Evolutionary conservation across 768 basidiomycete species (phyloP).

Genomic region (Rhizopogon vesiculosus): DNA sequence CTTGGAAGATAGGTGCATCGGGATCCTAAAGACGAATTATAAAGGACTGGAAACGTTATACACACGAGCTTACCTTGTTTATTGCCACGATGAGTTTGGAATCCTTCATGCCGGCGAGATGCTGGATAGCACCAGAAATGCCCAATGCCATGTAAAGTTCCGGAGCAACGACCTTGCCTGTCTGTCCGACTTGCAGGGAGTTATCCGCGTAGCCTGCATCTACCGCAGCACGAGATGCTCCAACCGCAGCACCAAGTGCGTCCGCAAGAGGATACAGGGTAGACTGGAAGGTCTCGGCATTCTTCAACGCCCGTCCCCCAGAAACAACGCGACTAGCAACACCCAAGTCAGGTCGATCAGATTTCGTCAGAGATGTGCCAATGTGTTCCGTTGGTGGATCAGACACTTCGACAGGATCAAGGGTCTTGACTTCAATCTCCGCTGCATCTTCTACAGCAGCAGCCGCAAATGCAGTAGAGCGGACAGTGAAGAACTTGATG

Average conservation of each 20-base stretch:
- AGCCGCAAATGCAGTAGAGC: conserved; percentile 85
- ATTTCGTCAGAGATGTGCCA: conserved; percentile 76
- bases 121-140: conserved; percentile 98
- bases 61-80: conserved; percentile 68
- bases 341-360: conserved; percentile 89
- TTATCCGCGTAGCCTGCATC: conserved; percentile 99
- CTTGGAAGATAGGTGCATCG: conserved; percentile 98
- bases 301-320: conserved; percentile 93
- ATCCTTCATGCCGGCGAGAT: conserved; percentile 99
- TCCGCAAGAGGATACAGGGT: conserved; percentile 92
- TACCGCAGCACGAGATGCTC: conserved; percentile 96
- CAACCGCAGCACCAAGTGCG: conserved; percentile 89
- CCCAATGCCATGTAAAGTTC: conserved; percentile 95
- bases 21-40: conserved; percentile 60
- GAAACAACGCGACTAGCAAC: conserved; percentile 87
- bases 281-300: conserved; percentile 85
- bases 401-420: conserved; percentile 60
- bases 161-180: conserved; percentile 97
- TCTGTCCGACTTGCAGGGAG: conserved; percentile 98
- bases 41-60: neutral
- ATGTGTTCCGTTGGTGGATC: conserved; percentile 55
- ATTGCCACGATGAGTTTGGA: conserved; percentile 97
- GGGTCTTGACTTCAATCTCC: conserved; percentile 53
- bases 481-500: conserved; percentile 93
- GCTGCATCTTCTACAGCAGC: conserved; percentile 43